Conservation (phyloP, 257 asterid species). For the Leptodermis oblonga region DNA sequence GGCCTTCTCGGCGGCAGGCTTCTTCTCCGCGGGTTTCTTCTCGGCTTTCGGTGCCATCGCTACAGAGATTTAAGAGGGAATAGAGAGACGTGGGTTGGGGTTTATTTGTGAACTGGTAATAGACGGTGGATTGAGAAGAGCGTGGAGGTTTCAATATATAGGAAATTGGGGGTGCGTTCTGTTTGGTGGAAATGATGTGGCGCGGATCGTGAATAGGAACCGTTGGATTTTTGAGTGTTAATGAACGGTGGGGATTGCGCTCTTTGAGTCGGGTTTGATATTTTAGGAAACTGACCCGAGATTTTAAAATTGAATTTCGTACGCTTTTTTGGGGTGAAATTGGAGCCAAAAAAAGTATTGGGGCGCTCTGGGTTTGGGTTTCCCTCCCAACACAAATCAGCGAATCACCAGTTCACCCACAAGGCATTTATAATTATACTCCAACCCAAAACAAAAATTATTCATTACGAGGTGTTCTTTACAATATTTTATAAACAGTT, state of each 20-base stretch:
- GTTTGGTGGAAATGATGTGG: conserved; percentile 23
- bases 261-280: background rate
- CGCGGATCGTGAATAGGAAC: conserved; percentile 20
- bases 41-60: conserved; percentile 21
- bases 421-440: too few relatives aligned
- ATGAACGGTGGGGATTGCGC: conserved; percentile 17
- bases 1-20: conserved; percentile 56
- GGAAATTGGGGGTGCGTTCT: background rate
- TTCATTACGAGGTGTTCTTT: too few relatives aligned
- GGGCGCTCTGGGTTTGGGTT: too few relatives aligned
- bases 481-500: too few relatives aligned
- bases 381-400: too few relatives aligned
- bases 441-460: too few relatives aligned
- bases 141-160: conserved; percentile 20
- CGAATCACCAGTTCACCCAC: too few relatives aligned
- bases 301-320: conserved; percentile 15
- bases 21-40: conserved; percentile 57
- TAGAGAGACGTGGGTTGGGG: background rate
- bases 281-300: background rate
- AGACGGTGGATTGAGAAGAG: too few relatives aligned
- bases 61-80: background rate
- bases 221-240: background rate
- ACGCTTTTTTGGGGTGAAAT: background rate
- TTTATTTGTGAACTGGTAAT: background rate
- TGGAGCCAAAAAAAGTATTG: background rate